Evolutionary conservation across 164 flowering plant genomes (phyloP).

Genomic region (Stephania cephalantha): DNA sequence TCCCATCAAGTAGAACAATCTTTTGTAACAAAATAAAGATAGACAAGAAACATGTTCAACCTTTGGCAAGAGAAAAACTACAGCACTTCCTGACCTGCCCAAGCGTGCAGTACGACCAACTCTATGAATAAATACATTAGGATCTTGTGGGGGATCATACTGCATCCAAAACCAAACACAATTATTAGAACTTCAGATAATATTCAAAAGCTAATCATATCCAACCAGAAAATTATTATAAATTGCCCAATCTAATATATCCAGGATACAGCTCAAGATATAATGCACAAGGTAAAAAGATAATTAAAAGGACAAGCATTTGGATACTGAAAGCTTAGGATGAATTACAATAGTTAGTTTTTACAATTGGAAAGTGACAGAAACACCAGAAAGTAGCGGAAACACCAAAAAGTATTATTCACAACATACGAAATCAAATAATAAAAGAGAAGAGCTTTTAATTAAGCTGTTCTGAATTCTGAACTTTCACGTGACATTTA

Average conservation of each 20-base stretch:
- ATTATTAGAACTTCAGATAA: neutral
- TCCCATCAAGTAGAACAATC: too few species aligned
- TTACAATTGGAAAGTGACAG: neutral
- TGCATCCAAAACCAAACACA: slow-evolving; percentile 32
- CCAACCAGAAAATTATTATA: neutral
- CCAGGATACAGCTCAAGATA: neutral
- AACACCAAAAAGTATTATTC: neutral
- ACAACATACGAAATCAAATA: neutral
- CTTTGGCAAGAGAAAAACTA: slow-evolving; percentile 80
- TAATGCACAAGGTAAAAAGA: neutral
- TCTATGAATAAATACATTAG: slow-evolving; percentile 85
- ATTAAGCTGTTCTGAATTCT: neutral
- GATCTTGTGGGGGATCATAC: slow-evolving; percentile 98
- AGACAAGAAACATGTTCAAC: slow-evolving; percentile 25
- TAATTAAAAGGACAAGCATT: neutral
- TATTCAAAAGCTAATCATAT: neutral
- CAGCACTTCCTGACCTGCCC: slow-evolving; percentile 80
- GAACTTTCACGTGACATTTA: neutral
- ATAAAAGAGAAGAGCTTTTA: neutral
- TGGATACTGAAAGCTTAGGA: neutral
- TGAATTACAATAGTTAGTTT: neutral
- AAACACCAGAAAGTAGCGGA: too few species aligned
- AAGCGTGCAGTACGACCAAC: slow-evolving; percentile 94
- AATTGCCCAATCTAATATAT: neutral
- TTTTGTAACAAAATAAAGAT: neutral